A percentile compares a stretch with the other conserved stretches of the same genome.
phyloP scores from a whole-genome alignment of 2,329 filamentous ascomycete species.

The Alternaria arbusti region DNA sequence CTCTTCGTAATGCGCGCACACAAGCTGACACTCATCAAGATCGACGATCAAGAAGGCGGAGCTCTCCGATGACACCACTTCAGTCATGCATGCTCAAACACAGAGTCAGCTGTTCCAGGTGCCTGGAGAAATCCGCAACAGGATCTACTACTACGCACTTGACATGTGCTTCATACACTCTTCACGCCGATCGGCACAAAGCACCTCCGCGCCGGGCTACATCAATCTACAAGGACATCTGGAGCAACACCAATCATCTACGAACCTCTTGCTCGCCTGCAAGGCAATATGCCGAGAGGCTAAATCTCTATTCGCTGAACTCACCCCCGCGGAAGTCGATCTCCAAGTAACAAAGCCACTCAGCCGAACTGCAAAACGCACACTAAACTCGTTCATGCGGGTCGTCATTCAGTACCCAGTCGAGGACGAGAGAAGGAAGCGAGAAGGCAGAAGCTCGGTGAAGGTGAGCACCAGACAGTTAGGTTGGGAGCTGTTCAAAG shows the following conservation, averaged over 20 bases:
- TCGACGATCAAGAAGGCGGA: background rate
- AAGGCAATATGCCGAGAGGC: background rate
- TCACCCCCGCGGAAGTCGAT: background rate
- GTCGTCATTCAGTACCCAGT: background rate
- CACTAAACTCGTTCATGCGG: background rate
- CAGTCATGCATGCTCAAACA: background rate
- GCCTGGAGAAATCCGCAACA: background rate
- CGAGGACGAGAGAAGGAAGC: background rate
- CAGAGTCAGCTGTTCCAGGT: background rate
- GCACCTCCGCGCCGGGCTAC: background rate
- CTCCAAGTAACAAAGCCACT: background rate
- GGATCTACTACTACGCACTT: background rate
- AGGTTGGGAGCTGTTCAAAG: background rate
- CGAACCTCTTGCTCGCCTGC: background rate
- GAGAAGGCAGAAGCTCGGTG: background rate
- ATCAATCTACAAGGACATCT: background rate
- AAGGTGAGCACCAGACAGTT: background rate
- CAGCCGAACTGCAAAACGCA: background rate
- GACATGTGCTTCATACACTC: background rate
- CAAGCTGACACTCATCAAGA: background rate
- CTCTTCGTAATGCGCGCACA: background rate
- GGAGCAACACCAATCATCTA: background rate
- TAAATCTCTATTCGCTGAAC: background rate
- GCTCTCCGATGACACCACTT: background rate
- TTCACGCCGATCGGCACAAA: background rate